Base-by-base conservation (phyloP, 345 rosid species). In the Hevea brasiliensis region DNA sequence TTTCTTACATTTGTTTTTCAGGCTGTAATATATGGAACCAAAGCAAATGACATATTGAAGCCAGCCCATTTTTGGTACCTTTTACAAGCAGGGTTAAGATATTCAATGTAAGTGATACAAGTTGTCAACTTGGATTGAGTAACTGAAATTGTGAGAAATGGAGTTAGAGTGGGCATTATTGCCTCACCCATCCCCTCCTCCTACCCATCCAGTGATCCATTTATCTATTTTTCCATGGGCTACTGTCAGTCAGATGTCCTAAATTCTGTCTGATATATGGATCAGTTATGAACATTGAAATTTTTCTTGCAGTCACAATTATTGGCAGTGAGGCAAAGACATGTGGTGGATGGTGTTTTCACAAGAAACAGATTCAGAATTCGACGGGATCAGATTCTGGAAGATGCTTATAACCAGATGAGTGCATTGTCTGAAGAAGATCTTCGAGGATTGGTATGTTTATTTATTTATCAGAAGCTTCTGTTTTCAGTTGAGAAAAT, bases 371-470 rank as follows among this genome's bases (percentile, higher is more conserved):
- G 95, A 76, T 96, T 91, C 85, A 90, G 90, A 87, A 96, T 96
- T 61, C 89, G 97, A 40, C 83, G 99, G 81, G 94, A 93, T 84
- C 99, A 81, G 82, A 93, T 96, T 75, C 72, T 96, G 78, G 98
- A 96, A 85, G 99, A 96, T 87, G 98, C 99, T 76, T 96, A 86
- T 82, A 89, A 76, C 84, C 99, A 96, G 86, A 91, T 96, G 98
- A 93, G 93, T 81, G 83, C 90, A 68, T 81, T 93, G 79, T 89
- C 98, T 45, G 97, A 93, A 83, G 98, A 91, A 82, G 97, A 96
- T 83, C 99, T 93, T 69, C 90, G 89, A 70, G 98, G 97, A 80
- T 73, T 84, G 88, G 99, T 96, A 87, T 76, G 32, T 72, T 74
- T 67, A 37, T 76, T 47, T 14, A 17, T 66, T 64, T 32, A 6